A percentile compares a stretch with the other conserved stretches of the same genome.
Conservation (phyloP, 208 protist species). For the Trypanosoma congolense region DNA sequence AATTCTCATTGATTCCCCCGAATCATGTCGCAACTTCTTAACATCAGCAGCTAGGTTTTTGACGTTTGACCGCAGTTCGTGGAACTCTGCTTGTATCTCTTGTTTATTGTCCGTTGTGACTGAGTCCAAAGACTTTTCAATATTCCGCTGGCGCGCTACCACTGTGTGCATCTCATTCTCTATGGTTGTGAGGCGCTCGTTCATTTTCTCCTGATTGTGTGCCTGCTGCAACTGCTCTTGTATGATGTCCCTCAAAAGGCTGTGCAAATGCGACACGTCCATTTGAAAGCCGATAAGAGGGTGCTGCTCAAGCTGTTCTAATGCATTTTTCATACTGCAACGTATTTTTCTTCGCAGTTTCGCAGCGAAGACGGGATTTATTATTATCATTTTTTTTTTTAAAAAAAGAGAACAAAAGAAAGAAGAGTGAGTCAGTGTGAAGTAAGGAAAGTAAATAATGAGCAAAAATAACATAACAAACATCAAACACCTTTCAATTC, state of each 20-base stretch:
- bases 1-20: constrained; percentile 37
- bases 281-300: constrained; percentile 81
- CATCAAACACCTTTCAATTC: no score
- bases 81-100: constrained; percentile 33
- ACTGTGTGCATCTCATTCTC: constrained; percentile 43
- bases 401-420: background rate
- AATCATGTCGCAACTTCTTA: constrained; percentile 31
- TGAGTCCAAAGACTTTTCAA: constrained; percentile 36
- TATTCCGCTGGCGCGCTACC: constrained; percentile 29
- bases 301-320: constrained; percentile 71
- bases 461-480: no score
- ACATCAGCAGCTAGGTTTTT: constrained; percentile 31
- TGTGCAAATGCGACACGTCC: constrained; percentile 74
- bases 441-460: no score
- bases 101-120: constrained; percentile 31
- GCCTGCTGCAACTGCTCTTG: constrained; percentile 44
- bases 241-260: constrained; percentile 56
- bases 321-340: constrained; percentile 37
- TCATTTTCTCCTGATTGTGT: constrained; percentile 28
- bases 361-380: no score
- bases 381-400: no score
- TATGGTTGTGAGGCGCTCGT: constrained; percentile 34
- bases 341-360: background rate
- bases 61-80: constrained; percentile 46
- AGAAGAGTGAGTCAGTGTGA: no score